Conservation (phyloP, 495 filamentous ascomycete genomes). For the Apiosordaria backusii region DNA sequence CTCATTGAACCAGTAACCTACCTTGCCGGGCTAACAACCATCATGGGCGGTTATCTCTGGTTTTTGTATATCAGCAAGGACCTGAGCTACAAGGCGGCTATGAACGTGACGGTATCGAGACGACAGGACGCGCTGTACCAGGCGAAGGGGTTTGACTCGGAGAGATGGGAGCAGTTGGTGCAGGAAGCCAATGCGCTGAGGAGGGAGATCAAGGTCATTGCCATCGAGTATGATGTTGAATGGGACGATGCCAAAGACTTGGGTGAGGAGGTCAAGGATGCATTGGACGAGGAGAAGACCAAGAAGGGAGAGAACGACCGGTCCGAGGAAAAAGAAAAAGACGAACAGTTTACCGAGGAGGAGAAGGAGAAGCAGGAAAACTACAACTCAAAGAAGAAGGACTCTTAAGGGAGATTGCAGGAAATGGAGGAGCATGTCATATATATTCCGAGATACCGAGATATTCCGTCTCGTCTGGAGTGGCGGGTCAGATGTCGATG, state of each 20-base stretch:
- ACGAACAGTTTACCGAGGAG: slow-evolving; percentile 49
- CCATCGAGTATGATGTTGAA: slow-evolving; percentile 87
- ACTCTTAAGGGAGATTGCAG: neutral
- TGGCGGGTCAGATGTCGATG: neutral
- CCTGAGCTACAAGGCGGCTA: slow-evolving; percentile 76
- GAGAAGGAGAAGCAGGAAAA: slow-evolving; percentile 39
- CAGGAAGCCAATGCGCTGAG: slow-evolving; percentile 76
- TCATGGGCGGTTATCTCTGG: slow-evolving; percentile 90
- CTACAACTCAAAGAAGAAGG: slow-evolving; percentile 18
- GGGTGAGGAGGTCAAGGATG: slow-evolving; percentile 65
- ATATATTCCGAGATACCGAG: neutral
- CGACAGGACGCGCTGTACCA: slow-evolving; percentile 77
- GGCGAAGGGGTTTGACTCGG: slow-evolving; percentile 66
- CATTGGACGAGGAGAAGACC: slow-evolving; percentile 60
- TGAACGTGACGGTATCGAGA: slow-evolving; percentile 78
- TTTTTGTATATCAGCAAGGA: slow-evolving; percentile 92
- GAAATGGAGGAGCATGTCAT: neutral
- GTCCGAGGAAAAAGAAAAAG: slow-evolving; percentile 35
- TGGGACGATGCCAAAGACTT: slow-evolving; percentile 85
- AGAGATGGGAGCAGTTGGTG: slow-evolving; percentile 74
- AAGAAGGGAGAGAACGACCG: slow-evolving; percentile 32
- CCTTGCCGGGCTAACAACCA: slow-evolving; percentile 72
- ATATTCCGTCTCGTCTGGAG: neutral
- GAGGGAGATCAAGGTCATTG: slow-evolving; percentile 75
- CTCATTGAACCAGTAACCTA: slow-evolving; percentile 91